Evolutionary conservation across 768 basidiomycete species (phyloP).

Genomic region (Amanita exitialis): DNA sequence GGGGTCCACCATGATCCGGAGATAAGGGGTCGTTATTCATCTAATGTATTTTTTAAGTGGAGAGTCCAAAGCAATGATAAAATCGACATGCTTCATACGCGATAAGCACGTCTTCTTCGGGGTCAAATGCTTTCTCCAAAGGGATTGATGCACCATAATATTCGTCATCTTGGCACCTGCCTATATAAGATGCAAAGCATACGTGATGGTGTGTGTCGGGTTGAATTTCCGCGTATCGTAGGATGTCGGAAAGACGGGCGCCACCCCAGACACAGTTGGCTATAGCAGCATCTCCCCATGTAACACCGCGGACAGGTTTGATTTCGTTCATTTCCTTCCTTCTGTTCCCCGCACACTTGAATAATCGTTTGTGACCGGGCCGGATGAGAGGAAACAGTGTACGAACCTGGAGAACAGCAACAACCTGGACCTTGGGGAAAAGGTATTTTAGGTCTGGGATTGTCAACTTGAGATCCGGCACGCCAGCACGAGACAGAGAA

Average conservation of each 20-base stretch:
- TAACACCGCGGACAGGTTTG: conserved; percentile 48
- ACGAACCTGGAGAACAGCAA: conserved; percentile 48
- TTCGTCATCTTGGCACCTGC: conserved; percentile 48
- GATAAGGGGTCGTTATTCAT: conserved; percentile 56
- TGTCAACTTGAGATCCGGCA: conserved; percentile 23
- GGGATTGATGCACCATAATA: conserved; percentile 60
- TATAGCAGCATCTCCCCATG: conserved; percentile 61
- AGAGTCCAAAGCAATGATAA: background rate
- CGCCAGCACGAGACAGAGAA: conserved; percentile 24
- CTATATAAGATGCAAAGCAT: conserved; percentile 51
- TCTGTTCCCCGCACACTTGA: conserved; percentile 57
- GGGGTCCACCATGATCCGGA: conserved; percentile 53
- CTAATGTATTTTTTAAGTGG: conserved; percentile 18
- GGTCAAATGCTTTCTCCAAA: conserved; percentile 35
- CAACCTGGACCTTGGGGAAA: conserved; percentile 31
- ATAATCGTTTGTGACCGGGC: background rate
- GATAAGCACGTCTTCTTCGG: conserved; percentile 42
- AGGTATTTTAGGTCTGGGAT: conserved; percentile 27
- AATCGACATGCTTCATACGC: conserved; percentile 42
- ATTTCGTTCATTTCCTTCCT: conserved; percentile 30
- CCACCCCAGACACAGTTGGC: conserved; percentile 64
- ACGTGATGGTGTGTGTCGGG: conserved; percentile 32
- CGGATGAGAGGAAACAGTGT: background rate
- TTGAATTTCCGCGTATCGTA: conserved; percentile 32
- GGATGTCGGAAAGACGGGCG: conserved; percentile 43